Evolutionary conservation across 257 asterid species (phyloP).

Genomic region (Verbena officinalis): DNA sequence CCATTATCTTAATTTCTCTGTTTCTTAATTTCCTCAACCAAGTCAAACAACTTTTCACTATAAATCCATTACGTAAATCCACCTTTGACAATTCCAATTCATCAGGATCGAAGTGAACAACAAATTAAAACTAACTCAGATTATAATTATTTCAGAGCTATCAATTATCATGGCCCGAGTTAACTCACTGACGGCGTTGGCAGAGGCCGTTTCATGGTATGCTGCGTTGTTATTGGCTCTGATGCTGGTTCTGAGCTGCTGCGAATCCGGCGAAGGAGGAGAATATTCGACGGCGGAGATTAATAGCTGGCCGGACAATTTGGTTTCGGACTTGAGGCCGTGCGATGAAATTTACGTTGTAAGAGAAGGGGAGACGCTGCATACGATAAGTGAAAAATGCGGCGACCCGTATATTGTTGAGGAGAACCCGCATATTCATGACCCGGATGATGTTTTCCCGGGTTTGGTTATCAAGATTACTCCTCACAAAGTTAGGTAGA

Average conservation of each 20-base stretch:
- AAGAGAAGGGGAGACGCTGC: constrained; percentile 79
- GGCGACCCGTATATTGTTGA: constrained; percentile 86
- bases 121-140: background rate
- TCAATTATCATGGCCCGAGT: constrained; percentile 40
- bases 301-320: background rate
- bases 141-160: background rate
- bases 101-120: background rate
- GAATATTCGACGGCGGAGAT: constrained; percentile 21
- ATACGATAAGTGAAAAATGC: constrained; percentile 73
- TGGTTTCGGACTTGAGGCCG: constrained; percentile 10
- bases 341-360: constrained; percentile 86
- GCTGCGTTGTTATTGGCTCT: constrained; percentile 50
- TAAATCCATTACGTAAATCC: background rate
- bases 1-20: constrained; percentile 15
- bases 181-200: constrained; percentile 40
- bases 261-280: constrained; percentile 47
- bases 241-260: constrained; percentile 62
- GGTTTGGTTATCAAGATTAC: constrained; percentile 80
- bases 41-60: constrained; percentile 21
- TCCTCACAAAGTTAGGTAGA: constrained; percentile 42
- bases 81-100: background rate
- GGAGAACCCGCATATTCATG: constrained; percentile 91
- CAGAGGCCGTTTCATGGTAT: constrained; percentile 63
- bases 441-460: constrained; percentile 88
- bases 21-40: background rate